Evolutionary conservation across 192 early-diverging fungal species (phyloP).

Genomic region (Linnemannia exigua): DNA sequence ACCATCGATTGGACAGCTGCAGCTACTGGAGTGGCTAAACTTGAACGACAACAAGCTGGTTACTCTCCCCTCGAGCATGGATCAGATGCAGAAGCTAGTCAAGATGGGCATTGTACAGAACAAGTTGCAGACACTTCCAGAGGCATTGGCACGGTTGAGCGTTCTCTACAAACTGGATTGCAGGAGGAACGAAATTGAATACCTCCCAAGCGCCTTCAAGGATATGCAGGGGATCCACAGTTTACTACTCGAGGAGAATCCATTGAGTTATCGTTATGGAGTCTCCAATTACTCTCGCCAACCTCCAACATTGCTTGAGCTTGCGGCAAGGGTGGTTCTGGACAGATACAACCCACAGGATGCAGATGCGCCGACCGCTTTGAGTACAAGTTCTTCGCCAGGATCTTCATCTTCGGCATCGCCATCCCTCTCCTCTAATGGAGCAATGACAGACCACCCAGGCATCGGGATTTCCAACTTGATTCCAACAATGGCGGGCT

Average conservation of each 20-base stretch:
- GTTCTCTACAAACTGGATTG: slow-evolving; percentile 60
- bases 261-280: slow-evolving; percentile 38
- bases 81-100: slow-evolving; percentile 54
- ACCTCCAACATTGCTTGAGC: slow-evolving; percentile 35
- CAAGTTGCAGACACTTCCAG: slow-evolving; percentile 47
- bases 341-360: slow-evolving; percentile 38
- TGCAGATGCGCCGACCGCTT: neutral
- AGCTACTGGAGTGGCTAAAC: slow-evolving; percentile 61
- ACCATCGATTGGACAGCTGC: slow-evolving; percentile 43
- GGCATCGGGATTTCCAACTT: slow-evolving; percentile 10
- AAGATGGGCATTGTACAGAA: slow-evolving; percentile 67
- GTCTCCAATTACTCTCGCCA: slow-evolving; percentile 26
- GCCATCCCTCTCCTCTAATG: neutral
- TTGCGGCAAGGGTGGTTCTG: slow-evolving; percentile 37
- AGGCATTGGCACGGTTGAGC: slow-evolving; percentile 40
- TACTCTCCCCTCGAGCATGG: slow-evolving; percentile 47
- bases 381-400: neutral
- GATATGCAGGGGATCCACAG: slow-evolving; percentile 52
- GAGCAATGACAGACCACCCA: neutral
- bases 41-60: slow-evolving; percentile 62
- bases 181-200: slow-evolving; percentile 58
- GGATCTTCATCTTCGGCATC: neutral
- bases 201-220: slow-evolving; percentile 56
- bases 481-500: slow-evolving; percentile 27
- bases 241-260: slow-evolving; percentile 52